Conservation (phyloP, 257 asterid species). For the Mitragyna speciosa region DNA sequence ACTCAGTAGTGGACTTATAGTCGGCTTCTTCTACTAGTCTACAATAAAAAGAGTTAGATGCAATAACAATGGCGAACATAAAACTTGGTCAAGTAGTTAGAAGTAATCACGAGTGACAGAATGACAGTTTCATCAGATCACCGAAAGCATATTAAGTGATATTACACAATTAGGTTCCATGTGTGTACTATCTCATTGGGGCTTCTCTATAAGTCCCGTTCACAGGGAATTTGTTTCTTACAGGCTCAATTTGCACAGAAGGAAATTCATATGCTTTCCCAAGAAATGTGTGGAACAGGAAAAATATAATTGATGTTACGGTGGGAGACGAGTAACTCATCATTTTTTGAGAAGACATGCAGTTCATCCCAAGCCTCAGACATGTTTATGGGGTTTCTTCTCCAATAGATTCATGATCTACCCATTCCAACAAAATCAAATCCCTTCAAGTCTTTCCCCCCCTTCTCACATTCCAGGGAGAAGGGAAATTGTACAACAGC, state of each 20-base stretch:
- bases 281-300: background rate
- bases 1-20: conserved; percentile 76
- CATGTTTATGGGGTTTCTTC: background rate
- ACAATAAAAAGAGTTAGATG: background rate
- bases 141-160: background rate
- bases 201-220: background rate
- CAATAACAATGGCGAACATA: background rate
- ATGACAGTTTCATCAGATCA: background rate
- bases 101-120: background rate
- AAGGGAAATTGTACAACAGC: no score
- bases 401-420: background rate
- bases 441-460: no score
- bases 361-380: background rate
- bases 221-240: background rate
- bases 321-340: no score
- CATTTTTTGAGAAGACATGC: background rate
- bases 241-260: background rate
- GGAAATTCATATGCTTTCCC: background rate
- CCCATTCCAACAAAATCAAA: background rate
- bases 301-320: background rate
- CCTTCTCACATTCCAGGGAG: no score
- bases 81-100: background rate
- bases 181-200: background rate
- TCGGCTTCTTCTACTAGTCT: conserved; percentile 99
- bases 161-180: background rate